phyloP scores from a whole-genome alignment of 345 rosid genomes.

The Carallia pectinifolia region DNA sequence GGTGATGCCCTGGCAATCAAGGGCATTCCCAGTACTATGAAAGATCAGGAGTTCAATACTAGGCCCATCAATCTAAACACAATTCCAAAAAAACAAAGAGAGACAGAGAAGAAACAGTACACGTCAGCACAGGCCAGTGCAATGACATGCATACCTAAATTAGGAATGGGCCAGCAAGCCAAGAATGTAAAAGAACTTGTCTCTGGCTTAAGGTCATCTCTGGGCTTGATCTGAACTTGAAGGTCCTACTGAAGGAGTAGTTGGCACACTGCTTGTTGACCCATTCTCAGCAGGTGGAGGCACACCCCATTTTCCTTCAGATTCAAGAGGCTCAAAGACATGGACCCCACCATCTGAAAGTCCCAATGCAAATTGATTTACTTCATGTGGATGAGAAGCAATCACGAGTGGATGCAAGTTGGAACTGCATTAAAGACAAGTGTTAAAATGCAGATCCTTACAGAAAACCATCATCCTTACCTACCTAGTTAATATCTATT shows the following conservation, averaged over 20 bases:
- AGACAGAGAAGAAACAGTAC: too few species aligned
- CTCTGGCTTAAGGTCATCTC: conserved; percentile 44
- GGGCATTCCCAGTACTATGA: too few species aligned
- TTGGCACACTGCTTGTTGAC: conserved; percentile 10
- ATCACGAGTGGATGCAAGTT: conserved; percentile 47
- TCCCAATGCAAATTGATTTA: conserved; percentile 66
- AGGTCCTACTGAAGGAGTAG: conserved; percentile 38
- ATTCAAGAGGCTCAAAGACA: conserved; percentile 63
- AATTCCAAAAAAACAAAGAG: neutral
- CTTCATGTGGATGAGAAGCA: conserved; percentile 71
- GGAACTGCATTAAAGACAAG: conserved; percentile 20
- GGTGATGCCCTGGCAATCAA: too few species aligned
- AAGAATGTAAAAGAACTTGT: conserved; percentile 49
- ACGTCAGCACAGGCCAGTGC: neutral
- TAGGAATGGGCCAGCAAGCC: conserved; percentile 39
- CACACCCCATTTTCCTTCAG: conserved; percentile 56
- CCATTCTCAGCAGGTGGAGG: conserved; percentile 44
- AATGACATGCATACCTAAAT: conserved; percentile 32
- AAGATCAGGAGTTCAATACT: too few species aligned
- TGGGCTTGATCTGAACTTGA: conserved; percentile 10
- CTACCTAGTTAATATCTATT: neutral
- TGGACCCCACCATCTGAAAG: conserved; percentile 59
- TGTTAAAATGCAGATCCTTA: neutral
- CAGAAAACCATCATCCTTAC: too few species aligned
- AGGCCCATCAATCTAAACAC: too few species aligned